A percentile compares a stretch with the other conserved stretches of the same genome.
Conservation (phyloP, 2,329 filamentous ascomycete genomes). For the Raffaelea ambrosiae region DNA sequence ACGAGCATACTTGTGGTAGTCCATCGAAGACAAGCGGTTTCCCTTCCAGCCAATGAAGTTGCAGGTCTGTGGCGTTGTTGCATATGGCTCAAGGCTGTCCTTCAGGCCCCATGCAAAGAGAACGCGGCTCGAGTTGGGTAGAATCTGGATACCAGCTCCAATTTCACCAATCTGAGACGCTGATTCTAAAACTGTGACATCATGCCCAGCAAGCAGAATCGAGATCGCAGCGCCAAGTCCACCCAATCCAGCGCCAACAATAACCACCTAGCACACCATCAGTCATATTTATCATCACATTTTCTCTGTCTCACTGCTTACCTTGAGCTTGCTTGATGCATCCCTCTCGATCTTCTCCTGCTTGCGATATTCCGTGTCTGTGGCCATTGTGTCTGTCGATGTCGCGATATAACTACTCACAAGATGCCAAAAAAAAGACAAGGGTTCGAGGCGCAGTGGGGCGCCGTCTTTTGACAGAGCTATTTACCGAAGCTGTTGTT, state of each 20-base stretch:
- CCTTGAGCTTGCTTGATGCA: slow-evolving; percentile 2
- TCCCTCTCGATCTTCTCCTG: slow-evolving; percentile 1
- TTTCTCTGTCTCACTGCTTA: background rate
- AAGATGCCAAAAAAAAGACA: too few species aligned
- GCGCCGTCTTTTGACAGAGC: too few species aligned
- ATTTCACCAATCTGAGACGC: slow-evolving; percentile 10
- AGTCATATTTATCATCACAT: background rate
- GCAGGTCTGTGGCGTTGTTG: slow-evolving; percentile 8
- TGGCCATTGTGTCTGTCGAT: background rate
- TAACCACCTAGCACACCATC: slow-evolving; percentile 5
- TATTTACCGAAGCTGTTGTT: too few species aligned
- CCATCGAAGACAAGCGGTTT: slow-evolving; percentile 8
- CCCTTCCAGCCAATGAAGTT: slow-evolving; percentile 12
- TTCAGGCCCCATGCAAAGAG: slow-evolving; percentile 21
- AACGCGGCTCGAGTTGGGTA: slow-evolving; percentile 22
- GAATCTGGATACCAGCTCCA: slow-evolving; percentile 14
- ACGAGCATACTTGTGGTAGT: slow-evolving; percentile 6
- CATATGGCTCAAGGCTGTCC: slow-evolving; percentile 4
- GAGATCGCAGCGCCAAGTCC: slow-evolving; percentile 10
- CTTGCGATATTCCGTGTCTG: background rate
- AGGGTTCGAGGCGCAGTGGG: too few species aligned
- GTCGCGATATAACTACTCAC: too few species aligned
- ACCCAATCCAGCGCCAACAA: slow-evolving; percentile 13
- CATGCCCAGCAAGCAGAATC: slow-evolving; percentile 9
- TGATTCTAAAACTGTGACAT: slow-evolving; percentile 9